Conservation (phyloP, 1,139 yeast species). For the Tardiomyces blankii region DNA sequence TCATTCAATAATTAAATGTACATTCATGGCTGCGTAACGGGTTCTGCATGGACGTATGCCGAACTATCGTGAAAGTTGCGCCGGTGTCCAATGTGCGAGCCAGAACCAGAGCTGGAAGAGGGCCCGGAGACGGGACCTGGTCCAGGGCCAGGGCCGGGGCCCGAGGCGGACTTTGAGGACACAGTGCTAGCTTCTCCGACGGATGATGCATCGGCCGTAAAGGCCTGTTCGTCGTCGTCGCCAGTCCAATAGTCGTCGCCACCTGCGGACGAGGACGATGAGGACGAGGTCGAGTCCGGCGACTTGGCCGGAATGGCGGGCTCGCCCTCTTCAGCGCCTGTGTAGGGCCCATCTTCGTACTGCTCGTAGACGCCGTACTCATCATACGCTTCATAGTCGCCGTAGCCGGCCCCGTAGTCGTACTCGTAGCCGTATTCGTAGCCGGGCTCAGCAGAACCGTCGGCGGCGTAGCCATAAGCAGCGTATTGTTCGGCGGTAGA, state of each 20-base stretch:
- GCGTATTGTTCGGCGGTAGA: not conserved
- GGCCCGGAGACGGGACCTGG: slow-evolving; percentile 1
- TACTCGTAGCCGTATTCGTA: slow-evolving; percentile 10
- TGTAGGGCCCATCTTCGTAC: slow-evolving; percentile 1
- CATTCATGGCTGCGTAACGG: not conserved
- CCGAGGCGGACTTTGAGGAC: not conserved
- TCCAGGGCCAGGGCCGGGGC: not conserved
- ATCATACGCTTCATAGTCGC: slow-evolving; percentile 5
- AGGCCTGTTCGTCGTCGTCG: not conserved
- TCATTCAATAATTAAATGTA: too few relatives aligned
- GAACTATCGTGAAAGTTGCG: not conserved
- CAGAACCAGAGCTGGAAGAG: not conserved
- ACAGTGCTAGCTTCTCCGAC: too few relatives aligned
- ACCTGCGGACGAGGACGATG: slow-evolving; percentile 13
- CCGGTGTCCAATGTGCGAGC: not conserved
- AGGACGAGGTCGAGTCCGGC: slow-evolving; percentile 16
- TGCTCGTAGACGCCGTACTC: slow-evolving; percentile 8
- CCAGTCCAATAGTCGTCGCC: slow-evolving; percentile 9
- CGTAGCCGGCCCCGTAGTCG: slow-evolving; percentile 6
- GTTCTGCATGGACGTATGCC: not conserved
- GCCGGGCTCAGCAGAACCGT: slow-evolving; percentile 4
- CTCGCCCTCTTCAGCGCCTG: slow-evolving; percentile 4
- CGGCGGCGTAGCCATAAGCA: slow-evolving; percentile 1
- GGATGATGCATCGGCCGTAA: too few relatives aligned
- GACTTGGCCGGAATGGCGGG: slow-evolving; percentile 14